These are phyloP conservation scores for Prunella vulgaris DNA, from an alignment of 257 asterid species.

Conservation along the genomic window DNA sequence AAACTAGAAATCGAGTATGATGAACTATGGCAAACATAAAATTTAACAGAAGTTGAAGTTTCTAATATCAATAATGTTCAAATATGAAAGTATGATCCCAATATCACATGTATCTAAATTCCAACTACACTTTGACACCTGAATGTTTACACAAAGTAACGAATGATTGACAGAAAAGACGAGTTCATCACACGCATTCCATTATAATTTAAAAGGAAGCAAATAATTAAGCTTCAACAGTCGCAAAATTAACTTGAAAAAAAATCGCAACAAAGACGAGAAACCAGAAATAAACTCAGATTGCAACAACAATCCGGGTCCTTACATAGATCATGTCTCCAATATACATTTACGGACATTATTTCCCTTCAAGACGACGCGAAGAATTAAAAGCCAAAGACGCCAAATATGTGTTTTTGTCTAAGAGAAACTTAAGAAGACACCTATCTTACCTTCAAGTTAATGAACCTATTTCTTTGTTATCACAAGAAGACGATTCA, in stretches of 20 bases:
- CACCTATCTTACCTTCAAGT: constrained; percentile 43
- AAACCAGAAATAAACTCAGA: background rate
- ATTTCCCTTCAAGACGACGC: constrained; percentile 34
- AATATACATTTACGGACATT: constrained; percentile 32
- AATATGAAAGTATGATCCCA: background rate
- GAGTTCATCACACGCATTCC: too few relatives aligned
- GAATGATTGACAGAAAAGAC: background rate
- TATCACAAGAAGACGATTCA: constrained; percentile 37
- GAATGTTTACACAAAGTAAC: background rate
- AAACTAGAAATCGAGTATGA: background rate
- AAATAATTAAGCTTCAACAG: background rate
- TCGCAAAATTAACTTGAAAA: background rate
- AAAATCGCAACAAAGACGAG: too few relatives aligned
- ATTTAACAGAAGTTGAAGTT: background rate
- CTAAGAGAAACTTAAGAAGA: constrained; percentile 36
- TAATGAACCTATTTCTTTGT: constrained; percentile 50
- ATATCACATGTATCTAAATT: background rate
- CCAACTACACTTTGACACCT: too few relatives aligned
- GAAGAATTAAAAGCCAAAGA: constrained; percentile 38
- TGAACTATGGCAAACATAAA: background rate
- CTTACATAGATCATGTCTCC: constrained; percentile 32
- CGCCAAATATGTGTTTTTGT: constrained; percentile 33
- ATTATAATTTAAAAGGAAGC: background rate
- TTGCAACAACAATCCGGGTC: too few relatives aligned
- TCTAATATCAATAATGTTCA: background rate